These are phyloP conservation scores for Gnetum montanum DNA, from an alignment of 75 land plant genomes.

Conservation along the genomic window DNA sequence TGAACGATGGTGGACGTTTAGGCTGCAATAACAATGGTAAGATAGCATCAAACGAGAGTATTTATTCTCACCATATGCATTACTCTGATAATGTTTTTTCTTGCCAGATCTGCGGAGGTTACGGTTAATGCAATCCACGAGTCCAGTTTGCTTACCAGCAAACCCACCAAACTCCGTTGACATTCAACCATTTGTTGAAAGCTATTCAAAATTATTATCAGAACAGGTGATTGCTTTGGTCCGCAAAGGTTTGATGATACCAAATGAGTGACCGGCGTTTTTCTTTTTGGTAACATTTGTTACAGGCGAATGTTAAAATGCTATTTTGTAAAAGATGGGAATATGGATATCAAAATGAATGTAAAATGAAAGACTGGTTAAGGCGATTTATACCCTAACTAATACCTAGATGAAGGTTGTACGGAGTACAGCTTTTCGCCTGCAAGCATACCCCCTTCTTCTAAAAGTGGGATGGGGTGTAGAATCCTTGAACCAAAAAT, in stretches of 20 bases:
- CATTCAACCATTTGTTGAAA: slow-evolving; percentile 22
- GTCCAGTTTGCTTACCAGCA: slow-evolving; percentile 8
- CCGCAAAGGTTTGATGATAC: slow-evolving; percentile 12
- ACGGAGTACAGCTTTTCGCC: too few species aligned
- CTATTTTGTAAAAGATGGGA: too few species aligned
- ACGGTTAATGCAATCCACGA: background rate
- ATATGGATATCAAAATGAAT: too few species aligned
- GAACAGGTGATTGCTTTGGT: slow-evolving; percentile 33
- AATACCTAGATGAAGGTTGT: too few species aligned
- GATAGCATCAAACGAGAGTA: background rate
- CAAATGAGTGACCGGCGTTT: too few species aligned
- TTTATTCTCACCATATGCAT: background rate
- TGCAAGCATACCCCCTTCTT: too few species aligned
- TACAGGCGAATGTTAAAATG: too few species aligned
- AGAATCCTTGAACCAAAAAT: too few species aligned
- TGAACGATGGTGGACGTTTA: slow-evolving; percentile 1
- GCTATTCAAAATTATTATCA: slow-evolving; percentile 17
- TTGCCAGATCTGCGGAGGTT: background rate
- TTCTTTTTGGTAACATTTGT: too few species aligned
- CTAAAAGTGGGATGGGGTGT: too few species aligned
- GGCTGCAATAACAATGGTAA: slow-evolving; percentile 1
- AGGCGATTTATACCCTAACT: too few species aligned
- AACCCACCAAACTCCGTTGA: slow-evolving; percentile 14
- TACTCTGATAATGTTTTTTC: background rate
- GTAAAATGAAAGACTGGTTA: too few species aligned